Evolutionary conservation across 768 basidiomycete species (phyloP).

Genomic region (Gymnopilus junonius): DNA sequence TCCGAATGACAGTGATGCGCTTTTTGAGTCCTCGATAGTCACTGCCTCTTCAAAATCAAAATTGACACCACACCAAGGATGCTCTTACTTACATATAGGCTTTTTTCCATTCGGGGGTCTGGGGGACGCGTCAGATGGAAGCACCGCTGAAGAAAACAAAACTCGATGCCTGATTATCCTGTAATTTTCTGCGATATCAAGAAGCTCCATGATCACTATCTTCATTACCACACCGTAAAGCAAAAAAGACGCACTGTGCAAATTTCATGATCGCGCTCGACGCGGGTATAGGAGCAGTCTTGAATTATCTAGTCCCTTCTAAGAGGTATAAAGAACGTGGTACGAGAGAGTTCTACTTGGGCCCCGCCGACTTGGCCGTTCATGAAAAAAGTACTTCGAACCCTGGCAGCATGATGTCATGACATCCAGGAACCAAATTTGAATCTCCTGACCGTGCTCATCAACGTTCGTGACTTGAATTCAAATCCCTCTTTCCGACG

Average conservation of each 20-base stretch:
- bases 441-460: not conserved
- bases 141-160: not conserved
- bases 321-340: not conserved
- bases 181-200: constrained; percentile 54
- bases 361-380: not conserved
- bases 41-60: constrained; percentile 39
- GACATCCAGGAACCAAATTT: not conserved
- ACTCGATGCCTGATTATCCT: constrained; percentile 61
- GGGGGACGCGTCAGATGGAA: not conserved
- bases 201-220: not conserved
- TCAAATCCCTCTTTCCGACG: too few relatives aligned
- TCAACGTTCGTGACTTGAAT: constrained; percentile 2
- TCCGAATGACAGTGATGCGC: constrained; percentile 59
- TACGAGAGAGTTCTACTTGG: not conserved
- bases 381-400: not conserved
- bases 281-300: not conserved
- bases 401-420: not conserved
- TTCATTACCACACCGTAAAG: not conserved
- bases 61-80: not conserved
- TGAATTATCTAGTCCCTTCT: not conserved
- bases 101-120: constrained; percentile 80
- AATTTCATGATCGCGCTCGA: constrained; percentile 24
- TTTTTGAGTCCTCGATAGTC: constrained; percentile 78
- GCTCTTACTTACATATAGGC: constrained; percentile 55
- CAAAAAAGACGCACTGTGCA: constrained; percentile 25